Conservation (phyloP, 2,329 filamentous ascomycete species). For the Dactylellina sp. region DNA sequence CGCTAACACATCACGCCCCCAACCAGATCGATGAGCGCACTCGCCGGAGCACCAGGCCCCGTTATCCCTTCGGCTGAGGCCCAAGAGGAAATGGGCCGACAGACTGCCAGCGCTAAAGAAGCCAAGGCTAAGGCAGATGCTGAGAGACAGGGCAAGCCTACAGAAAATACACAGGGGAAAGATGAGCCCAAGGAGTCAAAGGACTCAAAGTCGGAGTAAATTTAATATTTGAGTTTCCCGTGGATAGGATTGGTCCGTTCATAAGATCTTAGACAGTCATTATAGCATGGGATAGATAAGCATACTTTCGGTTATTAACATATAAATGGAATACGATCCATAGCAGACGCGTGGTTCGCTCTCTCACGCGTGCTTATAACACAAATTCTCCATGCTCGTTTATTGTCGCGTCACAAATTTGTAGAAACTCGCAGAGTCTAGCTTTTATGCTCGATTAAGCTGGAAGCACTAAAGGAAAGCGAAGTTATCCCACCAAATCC, state of each 20-base stretch:
- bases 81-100: constrained; percentile 31
- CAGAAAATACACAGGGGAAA: constrained; percentile 15
- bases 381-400: too few relatives aligned
- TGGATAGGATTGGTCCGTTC: too few relatives aligned
- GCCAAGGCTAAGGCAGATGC: constrained; percentile 5
- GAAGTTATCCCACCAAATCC: too few relatives aligned
- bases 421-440: too few relatives aligned
- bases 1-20: constrained; percentile 1
- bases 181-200: constrained; percentile 21
- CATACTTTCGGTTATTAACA: neutral
- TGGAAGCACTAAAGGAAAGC: too few relatives aligned
- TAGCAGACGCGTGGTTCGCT: too few relatives aligned
- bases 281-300: neutral
- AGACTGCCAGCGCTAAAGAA: constrained; percentile 15
- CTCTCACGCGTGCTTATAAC: too few relatives aligned
- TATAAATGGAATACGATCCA: too few relatives aligned
- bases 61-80: constrained; percentile 25
- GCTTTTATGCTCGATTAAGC: too few relatives aligned
- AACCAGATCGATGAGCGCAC: constrained; percentile 17
- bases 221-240: too few relatives aligned
- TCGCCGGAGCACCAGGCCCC: constrained; percentile 28
- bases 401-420: too few relatives aligned
- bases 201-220: constrained; percentile 25
- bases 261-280: too few relatives aligned
- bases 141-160: constrained; percentile 23